Conservation (phyloP, 116 monocot genomes). For the Iris pallida region DNA sequence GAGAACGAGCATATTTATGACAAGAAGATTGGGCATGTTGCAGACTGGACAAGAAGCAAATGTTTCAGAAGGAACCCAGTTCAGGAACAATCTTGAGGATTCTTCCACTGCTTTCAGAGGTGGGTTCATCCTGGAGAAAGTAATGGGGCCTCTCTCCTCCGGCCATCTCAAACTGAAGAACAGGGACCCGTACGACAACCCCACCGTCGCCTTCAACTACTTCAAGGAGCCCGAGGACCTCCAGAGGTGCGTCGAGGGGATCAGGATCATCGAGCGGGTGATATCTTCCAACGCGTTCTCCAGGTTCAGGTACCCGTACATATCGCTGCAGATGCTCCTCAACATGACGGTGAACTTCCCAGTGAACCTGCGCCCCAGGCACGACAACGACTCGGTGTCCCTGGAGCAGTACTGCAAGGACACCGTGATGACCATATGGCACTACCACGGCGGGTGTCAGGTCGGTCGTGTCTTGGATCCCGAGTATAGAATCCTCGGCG, state of each 20-base stretch:
- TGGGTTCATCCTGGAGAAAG: constrained; percentile 78
- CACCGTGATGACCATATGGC: constrained; percentile 92
- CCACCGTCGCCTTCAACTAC: constrained; percentile 84
- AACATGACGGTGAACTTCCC: constrained; percentile 60
- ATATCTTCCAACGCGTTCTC: constrained; percentile 48
- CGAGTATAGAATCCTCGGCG: constrained; percentile 62
- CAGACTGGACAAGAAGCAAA: constrained; percentile 47
- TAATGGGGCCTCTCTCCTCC: constrained; percentile 58
- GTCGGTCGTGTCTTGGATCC: constrained; percentile 44
- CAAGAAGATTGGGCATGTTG: not conserved
- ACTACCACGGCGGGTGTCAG: constrained; percentile 85
- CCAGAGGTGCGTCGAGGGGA: constrained; percentile 57
- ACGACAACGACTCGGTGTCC: constrained; percentile 54
- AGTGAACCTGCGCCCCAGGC: constrained; percentile 45
- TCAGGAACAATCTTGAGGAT: constrained; percentile 27
- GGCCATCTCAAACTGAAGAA: constrained; percentile 50
- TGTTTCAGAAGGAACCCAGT: constrained; percentile 19
- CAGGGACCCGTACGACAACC: constrained; percentile 58
- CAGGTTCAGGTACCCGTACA: constrained; percentile 43
- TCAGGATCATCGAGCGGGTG: constrained; percentile 54
- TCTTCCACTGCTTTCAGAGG: constrained; percentile 23
- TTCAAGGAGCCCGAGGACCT: constrained; percentile 65
- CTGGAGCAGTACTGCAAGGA: constrained; percentile 69
- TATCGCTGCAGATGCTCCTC: constrained; percentile 43
- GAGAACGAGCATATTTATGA: too few relatives aligned